Evolutionary conservation across 768 basidiomycete species (phyloP), one percentile per base, ranked within the genome.

Genomic region (Trametes cubensis): DNA sequence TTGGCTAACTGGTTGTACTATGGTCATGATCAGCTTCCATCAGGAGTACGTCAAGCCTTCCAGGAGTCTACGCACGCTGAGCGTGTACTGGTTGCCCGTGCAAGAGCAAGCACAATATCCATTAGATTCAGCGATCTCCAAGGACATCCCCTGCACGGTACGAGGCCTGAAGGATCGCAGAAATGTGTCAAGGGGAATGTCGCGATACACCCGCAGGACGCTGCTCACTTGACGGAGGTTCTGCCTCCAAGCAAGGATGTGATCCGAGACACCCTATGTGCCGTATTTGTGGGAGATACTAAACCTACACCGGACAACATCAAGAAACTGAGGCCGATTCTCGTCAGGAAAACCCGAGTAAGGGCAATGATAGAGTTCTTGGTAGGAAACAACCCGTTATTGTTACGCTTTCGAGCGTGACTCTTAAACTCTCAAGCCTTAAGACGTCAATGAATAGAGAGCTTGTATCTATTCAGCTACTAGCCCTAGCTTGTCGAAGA

Each of bases 1-100:
- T 28, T 28, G 28, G 28, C 28, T 28, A 70, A 70, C 48, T 68
- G 64, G 59, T 39, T 70, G 2, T 70, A 70, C 45, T 70, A 67
- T 55, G 69, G 61, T 0, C 23, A 57, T 1, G 66, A 66, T 0
- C 1, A 15, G 0, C 25, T 70, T 10, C 69, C 69, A 11, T 2
- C 1, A 0, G 39, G 34, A 3, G 64, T 67, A 1, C 42, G 40
- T 17, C 20, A 46, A 8, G 69, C 67, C 0, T 68, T 49, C 28
- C 2, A 5, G 15, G 15, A 30, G 13, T 49, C 48, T 30, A 49
- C 48, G 2, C 48, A 49, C 6, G 4, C 17, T 2, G 48, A 49
- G n/a, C 48, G 48, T 15, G 13, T 30, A 17, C 23, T 49, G 4
- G 48, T 49, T 11, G 6, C 48, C 11, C 48, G 48, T 3, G 48